Evolutionary conservation across 2,329 filamentous ascomycete species (phyloP), one percentile per base, ranked within the genome.

Genomic region (Cladorrhinum sp.): DNA sequence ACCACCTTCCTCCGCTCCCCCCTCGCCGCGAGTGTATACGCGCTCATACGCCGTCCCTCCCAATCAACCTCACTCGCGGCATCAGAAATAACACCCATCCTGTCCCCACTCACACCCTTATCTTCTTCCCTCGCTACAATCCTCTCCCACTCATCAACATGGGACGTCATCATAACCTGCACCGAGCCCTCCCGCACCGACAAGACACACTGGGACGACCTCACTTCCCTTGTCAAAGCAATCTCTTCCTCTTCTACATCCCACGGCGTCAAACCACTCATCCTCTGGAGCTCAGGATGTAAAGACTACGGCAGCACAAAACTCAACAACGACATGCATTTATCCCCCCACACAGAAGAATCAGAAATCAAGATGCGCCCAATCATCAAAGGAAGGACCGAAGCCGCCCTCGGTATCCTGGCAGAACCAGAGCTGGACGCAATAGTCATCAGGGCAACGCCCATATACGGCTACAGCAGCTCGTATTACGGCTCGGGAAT

Each of bases 221-320:
- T 75, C 4, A n/a, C 62, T 77, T 0, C 51, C 62, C 0, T 64
- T 80, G 4, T n/a, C n/a, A n/a, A 64, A 81, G 0, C 69, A 66
- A n/a, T n/a, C n/a, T n/a, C n/a, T n/a, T n/a, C n/a, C n/a, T n/a
- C n/a, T n/a, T n/a, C n/a, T n/a, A n/a, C n/a, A n/a, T n/a, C n/a
- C n/a, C n/a, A n/a, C n/a, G n/a, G n/a, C n/a, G n/a, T n/a, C n/a
- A n/a, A n/a, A n/a, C n/a, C n/a, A n/a, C n/a, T n/a, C n/a, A n/a
- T n/a, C n/a, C n/a, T n/a, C n/a, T n/a, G n/a, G n/a, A n/a, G n/a
- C n/a, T 79, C 76, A 2, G 80, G 80, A 0, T 82, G 79, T 68
- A 82, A 82, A 61, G 80, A 82, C 67, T 82, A 82, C 62, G 79
- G 80, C 49, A 65, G 51, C 52, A 76, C 64, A 1, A 58, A 55